Evolutionary conservation across 106 monocot species (phyloP).

Genomic region (Agapanthus africanus): DNA sequence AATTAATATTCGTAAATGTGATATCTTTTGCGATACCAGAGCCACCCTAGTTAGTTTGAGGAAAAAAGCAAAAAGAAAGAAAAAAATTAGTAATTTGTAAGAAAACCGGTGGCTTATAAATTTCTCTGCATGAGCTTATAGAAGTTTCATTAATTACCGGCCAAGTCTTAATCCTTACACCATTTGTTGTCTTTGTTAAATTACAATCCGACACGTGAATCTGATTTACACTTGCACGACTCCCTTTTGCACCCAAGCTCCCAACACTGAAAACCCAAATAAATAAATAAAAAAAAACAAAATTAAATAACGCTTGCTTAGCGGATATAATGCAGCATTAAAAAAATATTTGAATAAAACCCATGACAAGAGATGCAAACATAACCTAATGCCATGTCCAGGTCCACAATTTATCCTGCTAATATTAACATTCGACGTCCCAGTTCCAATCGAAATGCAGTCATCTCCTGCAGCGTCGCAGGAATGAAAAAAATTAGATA

Average conservation of each 20-base stretch:
- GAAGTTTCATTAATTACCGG: slow-evolving; percentile 8
- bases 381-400: slow-evolving; percentile 17
- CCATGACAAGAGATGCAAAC: no score
- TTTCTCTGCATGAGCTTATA: no score
- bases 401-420: slow-evolving; percentile 14
- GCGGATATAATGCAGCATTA: not conserved
- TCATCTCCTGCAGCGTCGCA: slow-evolving; percentile 7
- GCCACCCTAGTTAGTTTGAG: no score
- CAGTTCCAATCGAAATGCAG: slow-evolving; percentile 11
- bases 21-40: no score
- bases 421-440: slow-evolving; percentile 5
- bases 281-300: no score
- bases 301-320: not conserved
- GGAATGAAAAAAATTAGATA: no score
- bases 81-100: no score
- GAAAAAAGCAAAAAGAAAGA: no score
- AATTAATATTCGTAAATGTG: no score
- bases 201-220: slow-evolving; percentile 3
- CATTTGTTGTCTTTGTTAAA: not conserved
- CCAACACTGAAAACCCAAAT: slow-evolving; percentile 16
- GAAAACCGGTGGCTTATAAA: no score
- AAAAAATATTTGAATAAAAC: no score
- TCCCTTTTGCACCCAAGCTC: slow-evolving; percentile 6
- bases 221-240: not conserved
- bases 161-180: slow-evolving; percentile 15